Evolutionary conservation across 371 early-diverging fungal genomes (phyloP).

Genomic region (Furculomyces boomerangus): DNA sequence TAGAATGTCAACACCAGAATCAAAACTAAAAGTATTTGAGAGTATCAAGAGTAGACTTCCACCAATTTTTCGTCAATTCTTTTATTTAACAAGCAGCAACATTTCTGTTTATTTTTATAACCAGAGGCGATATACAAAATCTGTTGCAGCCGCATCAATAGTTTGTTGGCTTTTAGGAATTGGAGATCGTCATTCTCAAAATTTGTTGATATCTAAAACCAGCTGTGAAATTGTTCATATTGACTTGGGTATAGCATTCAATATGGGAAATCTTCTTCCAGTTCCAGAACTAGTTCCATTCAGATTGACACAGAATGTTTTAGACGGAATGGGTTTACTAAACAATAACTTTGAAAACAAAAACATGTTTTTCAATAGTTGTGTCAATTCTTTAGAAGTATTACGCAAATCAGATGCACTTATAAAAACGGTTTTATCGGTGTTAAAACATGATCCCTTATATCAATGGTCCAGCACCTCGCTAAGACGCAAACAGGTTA

Average conservation of each 20-base stretch:
- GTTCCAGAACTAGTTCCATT: slow-evolving; percentile 95
- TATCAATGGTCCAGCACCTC: slow-evolving; percentile 36
- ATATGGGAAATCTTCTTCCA: slow-evolving; percentile 69
- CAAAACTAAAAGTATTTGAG: slow-evolving; percentile 21
- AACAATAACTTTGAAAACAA: slow-evolving; percentile 1
- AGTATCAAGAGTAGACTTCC: slow-evolving; percentile 10
- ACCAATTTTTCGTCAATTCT: slow-evolving; percentile 27
- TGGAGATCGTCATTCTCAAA: slow-evolving; percentile 97
- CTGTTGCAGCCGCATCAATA: slow-evolving; percentile 85
- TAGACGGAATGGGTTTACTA: slow-evolving; percentile 54
- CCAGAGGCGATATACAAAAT: slow-evolving; percentile 55
- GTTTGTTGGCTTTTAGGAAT: slow-evolving; percentile 95
- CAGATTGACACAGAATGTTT: slow-evolving; percentile 77
- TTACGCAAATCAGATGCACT: slow-evolving; percentile 3
- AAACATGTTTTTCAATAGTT: background rate
- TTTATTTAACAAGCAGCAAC: slow-evolving; percentile 27
- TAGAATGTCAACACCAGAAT: slow-evolving; percentile 11
- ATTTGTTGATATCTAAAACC: slow-evolving; percentile 75
- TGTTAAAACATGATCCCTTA: slow-evolving; percentile 90
- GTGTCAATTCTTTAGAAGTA: background rate
- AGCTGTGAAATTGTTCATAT: slow-evolving; percentile 92
- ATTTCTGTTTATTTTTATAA: slow-evolving; percentile 55
- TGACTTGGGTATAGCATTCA: slow-evolving; percentile 96
- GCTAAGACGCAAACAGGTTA: background rate
- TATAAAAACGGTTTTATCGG: slow-evolving; percentile 64